These are phyloP conservation scores for Mortierella sp. DNA, from an alignment of 371 early-diverging fungal genomes.

Conservation along the genomic window DNA sequence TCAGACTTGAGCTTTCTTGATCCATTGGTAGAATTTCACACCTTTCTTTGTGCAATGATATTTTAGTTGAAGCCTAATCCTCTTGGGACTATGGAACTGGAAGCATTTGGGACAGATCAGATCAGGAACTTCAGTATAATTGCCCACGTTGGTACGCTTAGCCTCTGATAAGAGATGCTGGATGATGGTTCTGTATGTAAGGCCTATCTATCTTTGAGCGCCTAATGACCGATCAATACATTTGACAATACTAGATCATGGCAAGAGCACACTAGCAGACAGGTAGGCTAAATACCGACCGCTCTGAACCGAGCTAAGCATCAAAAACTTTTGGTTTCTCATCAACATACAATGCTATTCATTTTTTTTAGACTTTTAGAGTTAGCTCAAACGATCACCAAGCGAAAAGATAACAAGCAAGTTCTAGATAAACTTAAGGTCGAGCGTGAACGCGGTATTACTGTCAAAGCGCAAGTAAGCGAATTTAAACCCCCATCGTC, in stretches of 20 bases:
- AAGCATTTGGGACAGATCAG: slow-evolving; percentile 78
- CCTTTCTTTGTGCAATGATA: not conserved
- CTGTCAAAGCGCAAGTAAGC: slow-evolving; percentile 94
- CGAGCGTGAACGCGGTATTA: slow-evolving; percentile 96
- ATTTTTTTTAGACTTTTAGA: slow-evolving; percentile 73
- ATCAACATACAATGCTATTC: not conserved
- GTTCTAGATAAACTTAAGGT: slow-evolving; percentile 96
- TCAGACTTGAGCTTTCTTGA: not conserved
- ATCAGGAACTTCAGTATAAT: slow-evolving; percentile 98
- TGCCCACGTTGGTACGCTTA: slow-evolving; percentile 91
- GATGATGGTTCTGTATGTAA: not conserved
- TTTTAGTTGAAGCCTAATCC: slow-evolving; percentile 30
- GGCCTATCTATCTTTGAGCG: not conserved
- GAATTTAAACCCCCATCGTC: not conserved
- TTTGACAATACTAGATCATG: slow-evolving; percentile 76
- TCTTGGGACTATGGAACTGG: slow-evolving; percentile 59
- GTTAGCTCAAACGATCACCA: slow-evolving; percentile 82
- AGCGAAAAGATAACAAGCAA: slow-evolving; percentile 83
- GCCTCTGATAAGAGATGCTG: not conserved
- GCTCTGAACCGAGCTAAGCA: not conserved
- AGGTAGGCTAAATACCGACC: slow-evolving; percentile 54
- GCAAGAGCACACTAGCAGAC: slow-evolving; percentile 96
- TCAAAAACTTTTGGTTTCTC: slow-evolving; percentile 7
- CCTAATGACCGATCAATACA: not conserved
- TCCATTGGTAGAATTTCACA: too few relatives aligned